Evolutionary conservation across 441 rosid genomes (phyloP).

Genomic region (Adansonia madagascariensis): DNA sequence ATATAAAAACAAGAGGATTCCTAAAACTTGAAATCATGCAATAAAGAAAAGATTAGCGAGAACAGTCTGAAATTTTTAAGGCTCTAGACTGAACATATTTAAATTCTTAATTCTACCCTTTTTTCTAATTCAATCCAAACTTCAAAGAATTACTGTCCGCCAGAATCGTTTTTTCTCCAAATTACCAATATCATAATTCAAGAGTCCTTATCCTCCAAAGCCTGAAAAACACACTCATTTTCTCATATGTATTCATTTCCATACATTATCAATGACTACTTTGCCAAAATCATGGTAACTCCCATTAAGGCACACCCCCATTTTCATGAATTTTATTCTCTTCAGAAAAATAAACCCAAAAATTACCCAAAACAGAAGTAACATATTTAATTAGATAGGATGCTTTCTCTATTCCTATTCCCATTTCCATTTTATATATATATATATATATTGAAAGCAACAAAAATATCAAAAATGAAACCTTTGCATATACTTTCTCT

Average conservation of each 20-base stretch:
- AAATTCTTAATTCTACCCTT: not conserved
- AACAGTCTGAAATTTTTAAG: not conserved
- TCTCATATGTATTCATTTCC: not conserved
- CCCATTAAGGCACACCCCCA: not conserved
- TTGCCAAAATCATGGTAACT: not conserved
- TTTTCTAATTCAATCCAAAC: not conserved
- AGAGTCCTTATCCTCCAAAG: not conserved
- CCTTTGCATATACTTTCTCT: not conserved
- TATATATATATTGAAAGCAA: not conserved
- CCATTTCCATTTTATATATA: not conserved
- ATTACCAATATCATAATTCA: not conserved
- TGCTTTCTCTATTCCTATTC: not conserved
- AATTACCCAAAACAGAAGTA: not conserved
- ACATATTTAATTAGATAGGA: not conserved
- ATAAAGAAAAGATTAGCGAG: not conserved
- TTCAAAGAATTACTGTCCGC: not conserved
- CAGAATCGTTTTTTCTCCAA: not conserved
- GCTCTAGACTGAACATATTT: slow-evolving; percentile 10
- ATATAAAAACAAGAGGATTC: not conserved
- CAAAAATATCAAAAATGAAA: not conserved
- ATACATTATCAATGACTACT: not conserved
- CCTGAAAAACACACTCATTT: not conserved
- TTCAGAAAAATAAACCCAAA: not conserved
- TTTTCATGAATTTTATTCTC: not conserved
- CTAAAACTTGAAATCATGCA: not conserved